Conservation (phyloP, 2,329 filamentous ascomycete species). For the Zymoseptoria crescenta region DNA sequence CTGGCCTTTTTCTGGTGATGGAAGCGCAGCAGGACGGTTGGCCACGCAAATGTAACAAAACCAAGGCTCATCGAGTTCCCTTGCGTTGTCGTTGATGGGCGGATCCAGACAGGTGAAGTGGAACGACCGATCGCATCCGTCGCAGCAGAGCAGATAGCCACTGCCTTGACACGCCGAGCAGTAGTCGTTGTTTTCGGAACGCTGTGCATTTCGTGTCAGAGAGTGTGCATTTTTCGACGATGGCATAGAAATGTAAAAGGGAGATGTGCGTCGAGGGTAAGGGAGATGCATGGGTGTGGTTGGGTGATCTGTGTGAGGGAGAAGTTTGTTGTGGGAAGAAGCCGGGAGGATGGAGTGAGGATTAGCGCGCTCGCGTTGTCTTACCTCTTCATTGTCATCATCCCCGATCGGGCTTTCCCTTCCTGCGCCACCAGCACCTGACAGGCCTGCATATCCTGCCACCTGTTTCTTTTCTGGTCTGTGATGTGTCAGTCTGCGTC, state of each 20-base stretch:
- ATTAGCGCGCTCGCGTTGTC: slow-evolving; percentile 28
- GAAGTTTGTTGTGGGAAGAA: slow-evolving; percentile 11
- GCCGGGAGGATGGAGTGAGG: slow-evolving; percentile 7
- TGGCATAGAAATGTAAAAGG: slow-evolving; percentile 13
- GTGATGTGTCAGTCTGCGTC: slow-evolving; percentile 21
- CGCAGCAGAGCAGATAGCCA: slow-evolving; percentile 85
- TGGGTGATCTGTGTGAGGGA: slow-evolving; percentile 15
- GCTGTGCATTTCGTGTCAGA: slow-evolving; percentile 36
- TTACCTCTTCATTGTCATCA: slow-evolving; percentile 51
- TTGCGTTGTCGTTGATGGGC: slow-evolving; percentile 49
- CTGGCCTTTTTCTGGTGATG: slow-evolving; percentile 25
- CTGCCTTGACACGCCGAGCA: slow-evolving; percentile 79
- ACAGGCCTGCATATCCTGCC: slow-evolving; percentile 60
- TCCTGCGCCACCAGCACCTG: slow-evolving; percentile 54
- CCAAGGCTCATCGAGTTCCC: slow-evolving; percentile 59
- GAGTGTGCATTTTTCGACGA: slow-evolving; percentile 11
- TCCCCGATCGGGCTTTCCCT: slow-evolving; percentile 54
- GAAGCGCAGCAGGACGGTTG: slow-evolving; percentile 23
- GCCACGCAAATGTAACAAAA: slow-evolving; percentile 68
- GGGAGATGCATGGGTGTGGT: slow-evolving; percentile 25
- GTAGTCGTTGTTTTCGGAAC: slow-evolving; percentile 70
- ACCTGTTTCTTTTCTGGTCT: slow-evolving; percentile 72
- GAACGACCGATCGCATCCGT: slow-evolving; percentile 82
- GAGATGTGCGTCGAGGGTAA: slow-evolving; percentile 19
- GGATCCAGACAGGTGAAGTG: slow-evolving; percentile 86